These are phyloP conservation scores for Moesziomyces antarcticus DNA, from an alignment of 1,284 basidiomycete genomes.

Conservation along the genomic window DNA sequence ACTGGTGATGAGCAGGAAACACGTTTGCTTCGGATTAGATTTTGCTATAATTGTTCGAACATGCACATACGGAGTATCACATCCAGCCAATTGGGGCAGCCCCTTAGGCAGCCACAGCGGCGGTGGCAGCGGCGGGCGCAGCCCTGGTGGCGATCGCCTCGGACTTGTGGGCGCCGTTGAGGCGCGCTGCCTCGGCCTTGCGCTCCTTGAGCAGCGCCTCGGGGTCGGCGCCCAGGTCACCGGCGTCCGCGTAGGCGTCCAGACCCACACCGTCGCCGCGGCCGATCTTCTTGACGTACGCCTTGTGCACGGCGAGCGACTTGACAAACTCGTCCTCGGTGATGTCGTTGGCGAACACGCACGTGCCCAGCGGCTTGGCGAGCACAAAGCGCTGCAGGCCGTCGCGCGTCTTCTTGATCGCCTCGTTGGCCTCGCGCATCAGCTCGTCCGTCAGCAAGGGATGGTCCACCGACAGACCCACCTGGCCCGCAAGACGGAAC, in stretches of 20 bases:
- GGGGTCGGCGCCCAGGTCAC: slow-evolving; percentile 69
- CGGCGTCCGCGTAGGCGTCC: slow-evolving; percentile 70
- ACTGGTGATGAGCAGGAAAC: neutral
- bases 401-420: slow-evolving; percentile 70
- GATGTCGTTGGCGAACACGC: slow-evolving; percentile 70
- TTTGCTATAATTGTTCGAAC: slow-evolving; percentile 11
- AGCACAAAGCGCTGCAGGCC: slow-evolving; percentile 70
- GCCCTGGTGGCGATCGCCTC: slow-evolving; percentile 5
- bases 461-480: slow-evolving; percentile 70
- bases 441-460: slow-evolving; percentile 68
- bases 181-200: slow-evolving; percentile 34
- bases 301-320: slow-evolving; percentile 69
- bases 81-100: no score
- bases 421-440: slow-evolving; percentile 68
- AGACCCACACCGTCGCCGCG: slow-evolving; percentile 67
- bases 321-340: slow-evolving; percentile 68
- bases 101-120: slow-evolving; percentile 27
- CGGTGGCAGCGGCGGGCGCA: slow-evolving; percentile 13
- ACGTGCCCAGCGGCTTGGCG: slow-evolving; percentile 69
- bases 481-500: slow-evolving; percentile 68
- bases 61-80: neutral
- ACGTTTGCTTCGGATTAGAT: neutral
- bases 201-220: slow-evolving; percentile 57
- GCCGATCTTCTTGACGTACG: slow-evolving; percentile 64
- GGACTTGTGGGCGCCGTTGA: slow-evolving; percentile 20